Evolutionary conservation across 2,329 filamentous ascomycete genomes (phyloP).

Genomic region (Ophiocordyceps polyrhachis-furcata): DNA sequence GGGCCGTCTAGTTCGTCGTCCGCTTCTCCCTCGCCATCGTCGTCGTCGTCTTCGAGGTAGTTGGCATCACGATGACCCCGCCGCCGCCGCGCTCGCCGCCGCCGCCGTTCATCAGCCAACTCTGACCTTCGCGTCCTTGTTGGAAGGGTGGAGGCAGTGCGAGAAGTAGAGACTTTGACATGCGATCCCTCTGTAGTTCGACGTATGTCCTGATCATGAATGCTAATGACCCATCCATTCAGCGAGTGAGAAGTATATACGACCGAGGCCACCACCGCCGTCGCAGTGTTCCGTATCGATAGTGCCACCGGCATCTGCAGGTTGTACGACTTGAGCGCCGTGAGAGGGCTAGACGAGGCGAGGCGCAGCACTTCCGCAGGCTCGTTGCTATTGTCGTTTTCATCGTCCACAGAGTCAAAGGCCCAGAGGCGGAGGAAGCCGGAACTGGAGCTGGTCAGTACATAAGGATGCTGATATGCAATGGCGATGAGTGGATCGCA

Average conservation of each 20-base stretch:
- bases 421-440: constrained; percentile 63
- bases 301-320: constrained; percentile 62
- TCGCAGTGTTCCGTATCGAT: constrained; percentile 52
- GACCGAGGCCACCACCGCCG: constrained; percentile 58
- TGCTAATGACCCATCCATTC: constrained; percentile 71
- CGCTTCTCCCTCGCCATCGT: constrained; percentile 1
- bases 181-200: constrained; percentile 10
- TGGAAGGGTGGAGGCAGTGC: constrained; percentile 18
- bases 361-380: constrained; percentile 1
- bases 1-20: constrained; percentile 23
- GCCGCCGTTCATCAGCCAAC: constrained; percentile 2
- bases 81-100: not conserved
- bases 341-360: constrained; percentile 32
- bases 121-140: constrained; percentile 8
- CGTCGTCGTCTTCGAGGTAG: not conserved
- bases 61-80: not conserved
- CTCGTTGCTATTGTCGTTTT: not conserved
- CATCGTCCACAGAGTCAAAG: constrained; percentile 21
- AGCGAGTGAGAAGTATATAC: constrained; percentile 68
- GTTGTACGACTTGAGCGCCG: constrained; percentile 64
- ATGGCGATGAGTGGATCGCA: constrained; percentile 51
- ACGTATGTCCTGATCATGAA: constrained; percentile 66
- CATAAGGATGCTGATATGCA: constrained; percentile 55
- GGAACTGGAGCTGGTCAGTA: constrained; percentile 58
- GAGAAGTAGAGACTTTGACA: constrained; percentile 15